Evolutionary conservation across 2,329 filamentous ascomycete genomes (phyloP).

Genomic region (Myriosclerotinia scirpicola): DNA sequence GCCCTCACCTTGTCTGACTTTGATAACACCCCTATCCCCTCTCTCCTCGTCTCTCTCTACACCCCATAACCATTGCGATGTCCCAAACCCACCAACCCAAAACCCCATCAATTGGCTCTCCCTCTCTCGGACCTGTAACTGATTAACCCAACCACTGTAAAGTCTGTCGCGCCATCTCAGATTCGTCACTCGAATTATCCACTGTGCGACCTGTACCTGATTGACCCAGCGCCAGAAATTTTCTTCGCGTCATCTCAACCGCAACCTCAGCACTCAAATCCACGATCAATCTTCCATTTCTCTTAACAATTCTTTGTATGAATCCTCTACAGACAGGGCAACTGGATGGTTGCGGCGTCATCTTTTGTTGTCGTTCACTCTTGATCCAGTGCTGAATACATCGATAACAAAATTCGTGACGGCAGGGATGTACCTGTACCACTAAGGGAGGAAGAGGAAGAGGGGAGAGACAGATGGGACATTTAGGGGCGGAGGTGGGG

Average conservation of each 20-base stretch:
- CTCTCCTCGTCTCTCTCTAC: no score
- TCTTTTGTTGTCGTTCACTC: not conserved
- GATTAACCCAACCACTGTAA: no score
- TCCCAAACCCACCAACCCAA: no score
- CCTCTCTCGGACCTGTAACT: no score
- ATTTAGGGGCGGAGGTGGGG: not conserved
- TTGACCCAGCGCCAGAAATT: not conserved
- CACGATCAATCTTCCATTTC: not conserved
- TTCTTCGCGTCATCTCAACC: not conserved
- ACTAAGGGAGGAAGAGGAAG: not conserved
- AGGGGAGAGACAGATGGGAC: not conserved
- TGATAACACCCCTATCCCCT: not conserved
- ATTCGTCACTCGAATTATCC: no score
- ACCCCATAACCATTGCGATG: no score
- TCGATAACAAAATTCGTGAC: not conserved
- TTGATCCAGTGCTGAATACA: conserved; percentile 2
- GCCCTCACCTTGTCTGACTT: not conserved
- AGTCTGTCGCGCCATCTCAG: no score
- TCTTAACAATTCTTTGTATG: not conserved
- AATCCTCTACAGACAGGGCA: not conserved
- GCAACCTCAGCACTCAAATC: not conserved
- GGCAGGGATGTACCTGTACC: not conserved
- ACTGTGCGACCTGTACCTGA: no score
- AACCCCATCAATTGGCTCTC: no score
- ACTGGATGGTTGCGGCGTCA: no score